Base-by-base conservation (phyloP, 2,329 filamentous ascomycete species). In the Nigrograna mackinnonii region DNA sequence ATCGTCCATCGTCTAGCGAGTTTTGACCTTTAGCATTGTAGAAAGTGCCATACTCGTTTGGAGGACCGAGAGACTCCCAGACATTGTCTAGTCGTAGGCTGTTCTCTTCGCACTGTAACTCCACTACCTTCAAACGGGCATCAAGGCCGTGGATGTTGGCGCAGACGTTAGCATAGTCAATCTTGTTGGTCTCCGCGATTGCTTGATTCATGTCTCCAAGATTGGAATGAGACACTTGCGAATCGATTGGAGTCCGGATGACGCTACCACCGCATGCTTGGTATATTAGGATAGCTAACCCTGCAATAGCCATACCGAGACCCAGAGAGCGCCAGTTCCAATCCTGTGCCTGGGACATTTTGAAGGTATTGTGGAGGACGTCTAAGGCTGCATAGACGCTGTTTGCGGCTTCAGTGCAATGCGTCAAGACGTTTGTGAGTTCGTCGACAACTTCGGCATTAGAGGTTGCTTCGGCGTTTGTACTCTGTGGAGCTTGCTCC, bases 51-150 rank as follows among this genome's bases (percentile, higher is more conserved):
- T 57, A 12, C n/a, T 40, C 41, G 24, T 60, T 56, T 3, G 58
- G 53, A 17, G 48, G 46, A 11, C 56, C 57, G 4, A 61, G 49
- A 22, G 51, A 41, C 14, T 60, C 57, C 13, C 58, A 57, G 1
- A 62, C 18, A 16, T 54, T 57, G 28, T 61, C 54, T 30, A 60
- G 50, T 34, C 55, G 54, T 14, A 47, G 37, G 13, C 39, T 40
- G 12, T 47, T 39, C 2, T 39, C 45, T 30, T 49, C 42, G 21
- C n/a, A n/a, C n/a, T n/a, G n/a, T n/a, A n/a, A n/a, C n/a, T n/a
- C n/a, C n/a, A n/a, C n/a, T n/a, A n/a, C n/a, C n/a, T n/a, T n/a
- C n/a, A n/a, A n/a, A n/a, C n/a, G n/a, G n/a, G n/a, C n/a, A n/a
- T n/a, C n/a, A n/a, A n/a, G n/a, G n/a, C n/a, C n/a, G n/a, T 39